Base-by-base conservation (phyloP, 2,329 filamentous ascomycete species). In the Penicillium sp. region DNA sequence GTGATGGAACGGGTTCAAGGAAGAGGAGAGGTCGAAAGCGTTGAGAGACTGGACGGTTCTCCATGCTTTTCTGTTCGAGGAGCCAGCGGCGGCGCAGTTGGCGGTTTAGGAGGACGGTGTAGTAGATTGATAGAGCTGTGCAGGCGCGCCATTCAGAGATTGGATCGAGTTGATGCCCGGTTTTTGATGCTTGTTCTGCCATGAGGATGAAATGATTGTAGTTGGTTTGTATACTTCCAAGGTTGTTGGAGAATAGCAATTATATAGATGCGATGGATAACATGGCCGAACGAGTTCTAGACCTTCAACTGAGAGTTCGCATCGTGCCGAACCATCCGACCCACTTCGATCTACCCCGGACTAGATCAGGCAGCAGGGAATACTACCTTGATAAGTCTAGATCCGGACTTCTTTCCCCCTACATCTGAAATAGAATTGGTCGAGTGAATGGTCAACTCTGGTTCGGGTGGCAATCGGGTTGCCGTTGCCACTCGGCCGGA, bases 121-220 rank as follows among this genome's bases (percentile, higher is more conserved):
- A 50, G 32, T 44, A 42, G 35, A 47, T 29, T 2, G 35, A 30
- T 15, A 54, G 32, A 18, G 45, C 35, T 45, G 52, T 42, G 27
- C 35, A 51, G 42, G 42, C 51, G 33, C 51, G 47, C 28, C 32
- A 54, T 47, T 42, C 34, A 26, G 51, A 50, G 30, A 41, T 33
- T 4, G 50, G 39, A 36, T 54, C 50, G 10, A 52, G 45, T 4
- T 31, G 32, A 2, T 22, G 5, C 5, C 9, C 5, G 18, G 18
- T 5, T 22, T 5, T 22, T 22, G n/a, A n/a, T n/a, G n/a, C n/a
- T n/a, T n/a, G n/a, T n/a, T n/a, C n/a, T n/a, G n/a, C n/a, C n/a
- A n/a, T n/a, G n/a, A n/a, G n/a, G n/a, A n/a, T n/a, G n/a, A n/a
- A n/a, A n/a, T n/a, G n/a, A n/a, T n/a, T n/a, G n/a, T n/a, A n/a